Percentiles rank a stretch among this genome's conserved stretches.
phyloP scores from a whole-genome alignment of 352 stramenopile genomes.

The Globisporangium recalcitrans region DNA sequence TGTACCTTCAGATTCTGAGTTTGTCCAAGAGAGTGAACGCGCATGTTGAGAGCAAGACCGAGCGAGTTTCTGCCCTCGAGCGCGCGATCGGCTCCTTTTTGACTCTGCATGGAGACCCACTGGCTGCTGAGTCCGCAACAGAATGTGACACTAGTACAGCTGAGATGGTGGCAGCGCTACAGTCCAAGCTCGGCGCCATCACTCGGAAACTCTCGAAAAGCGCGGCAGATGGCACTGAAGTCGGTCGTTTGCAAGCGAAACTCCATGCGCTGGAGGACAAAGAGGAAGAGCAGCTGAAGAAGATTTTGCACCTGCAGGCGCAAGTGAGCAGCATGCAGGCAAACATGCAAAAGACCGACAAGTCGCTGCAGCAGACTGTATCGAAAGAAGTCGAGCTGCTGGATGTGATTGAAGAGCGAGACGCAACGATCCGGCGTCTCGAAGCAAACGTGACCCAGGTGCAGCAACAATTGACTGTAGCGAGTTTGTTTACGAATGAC shows the following conservation, averaged over 20 bases:
- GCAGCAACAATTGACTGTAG: too few species aligned
- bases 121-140: neutral
- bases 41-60: conserved; percentile 4
- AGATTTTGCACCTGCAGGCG: conserved; percentile 25
- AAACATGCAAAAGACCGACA: conserved; percentile 14
- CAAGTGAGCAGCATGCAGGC: conserved; percentile 26
- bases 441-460: conserved; percentile 24
- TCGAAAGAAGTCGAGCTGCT: conserved; percentile 27
- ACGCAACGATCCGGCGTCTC: conserved; percentile 22
- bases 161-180: neutral
- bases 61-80: conserved; percentile 15
- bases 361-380: conserved; percentile 23
- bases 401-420: conserved; percentile 21
- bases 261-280: conserved; percentile 16
- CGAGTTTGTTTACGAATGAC: too few species aligned
- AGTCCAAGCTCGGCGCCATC: conserved; percentile 9
- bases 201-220: conserved; percentile 14
- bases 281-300: conserved; percentile 27
- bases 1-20: conserved; percentile 10
- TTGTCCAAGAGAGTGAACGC: conserved; percentile 14
- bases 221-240: conserved; percentile 4
- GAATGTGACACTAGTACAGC: neutral
- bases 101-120: conserved; percentile 16
- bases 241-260: conserved; percentile 10
- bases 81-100: conserved; percentile 25